Percentiles rank a stretch among this genome's conserved stretches.
Evolutionary conservation across 768 basidiomycete genomes (phyloP).

Genomic region (Boletus huronensis): DNA sequence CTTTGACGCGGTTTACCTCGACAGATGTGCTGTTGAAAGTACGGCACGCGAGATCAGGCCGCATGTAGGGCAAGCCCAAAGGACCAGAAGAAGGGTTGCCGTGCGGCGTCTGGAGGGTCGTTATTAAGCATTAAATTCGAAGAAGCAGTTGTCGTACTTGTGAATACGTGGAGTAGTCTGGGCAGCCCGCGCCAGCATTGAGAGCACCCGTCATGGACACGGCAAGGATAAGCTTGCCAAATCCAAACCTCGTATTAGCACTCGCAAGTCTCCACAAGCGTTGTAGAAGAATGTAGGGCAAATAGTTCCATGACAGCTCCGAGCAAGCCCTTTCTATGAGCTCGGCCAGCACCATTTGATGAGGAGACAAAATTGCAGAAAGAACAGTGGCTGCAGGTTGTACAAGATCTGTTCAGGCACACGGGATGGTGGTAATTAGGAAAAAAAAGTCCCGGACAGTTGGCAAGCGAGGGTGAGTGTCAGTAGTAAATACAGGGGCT

Average conservation of each 20-base stretch:
- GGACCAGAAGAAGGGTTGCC: conserved; percentile 58
- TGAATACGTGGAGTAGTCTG: conserved; percentile 60
- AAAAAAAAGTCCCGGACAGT: background rate
- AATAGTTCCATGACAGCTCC: conserved; percentile 5
- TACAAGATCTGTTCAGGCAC: background rate
- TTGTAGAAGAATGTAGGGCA: background rate
- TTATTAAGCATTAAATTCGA: background rate
- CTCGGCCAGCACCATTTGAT: conserved; percentile 4
- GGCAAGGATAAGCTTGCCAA: conserved; percentile 21
- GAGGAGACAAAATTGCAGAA: background rate
- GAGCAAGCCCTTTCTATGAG: conserved; percentile 7
- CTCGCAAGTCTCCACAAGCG: conserved; percentile 9
- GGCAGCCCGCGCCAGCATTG: conserved; percentile 41
- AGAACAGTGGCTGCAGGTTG: background rate
- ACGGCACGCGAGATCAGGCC: conserved; percentile 63
- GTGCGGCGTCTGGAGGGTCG: conserved; percentile 47
- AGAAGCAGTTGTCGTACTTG: conserved; percentile 35
- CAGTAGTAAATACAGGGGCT: conserved; percentile 1
- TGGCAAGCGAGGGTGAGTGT: background rate
- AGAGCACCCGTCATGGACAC: conserved; percentile 22
- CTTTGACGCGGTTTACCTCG: conserved; percentile 44
- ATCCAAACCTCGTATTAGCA: conserved; percentile 17
- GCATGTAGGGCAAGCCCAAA: conserved; percentile 67
- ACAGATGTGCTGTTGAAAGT: conserved; percentile 76
- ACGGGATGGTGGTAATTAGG: background rate